Evolutionary conservation across 2,329 filamentous ascomycete genomes (phyloP), one percentile per base, ranked within the genome.

Genomic region (Parastagonospora nodorum): DNA sequence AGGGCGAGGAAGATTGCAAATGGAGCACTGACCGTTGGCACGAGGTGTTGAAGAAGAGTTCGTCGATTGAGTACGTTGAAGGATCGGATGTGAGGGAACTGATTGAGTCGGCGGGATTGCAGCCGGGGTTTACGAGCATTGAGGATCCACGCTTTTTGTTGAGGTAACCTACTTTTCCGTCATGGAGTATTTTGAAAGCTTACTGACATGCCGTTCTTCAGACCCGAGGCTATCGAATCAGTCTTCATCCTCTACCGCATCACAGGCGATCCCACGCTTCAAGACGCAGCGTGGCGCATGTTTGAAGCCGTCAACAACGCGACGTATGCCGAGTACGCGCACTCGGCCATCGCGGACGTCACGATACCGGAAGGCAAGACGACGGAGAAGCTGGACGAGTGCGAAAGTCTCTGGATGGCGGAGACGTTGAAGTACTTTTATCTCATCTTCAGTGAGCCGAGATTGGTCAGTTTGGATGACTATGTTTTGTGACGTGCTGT

Each of bases 391-490:
- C 40, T 71, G 1, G 69, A 74, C 31, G 52, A 63, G 40, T 73
- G 70, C 38, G 71, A 96, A 77, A 92, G 88, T 66, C 96, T 95
- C 74, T 96, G 92, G 90, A 79, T 91, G 53, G 89, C 89, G 3
- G 92, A 96, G 80, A 96, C 91, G 35, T 78, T 96, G 62, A 97
- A 96, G 78, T 96, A 96, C 69, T 96, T 94, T 60, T 96, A 91
- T 71, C 73, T 96, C 49, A 80, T 96, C 42, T 96, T 89, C 70
- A 85, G 85, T 16, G 81, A 86, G 48, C 86, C 88, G 0, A 78
- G 82, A n/a, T 61, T 85, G 28, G 77, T 89, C 35, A 87, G 80
- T 63, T 70, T 90, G 64, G 88, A 91, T 68, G 81, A 88, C 8
- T 90, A 79, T 68, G 85, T 90, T 33, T 74, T 88, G 66, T 74